These are phyloP conservation scores for Epichloe typhina DNA, from an alignment of 2,329 filamentous ascomycete genomes.

Conservation along the genomic window DNA sequence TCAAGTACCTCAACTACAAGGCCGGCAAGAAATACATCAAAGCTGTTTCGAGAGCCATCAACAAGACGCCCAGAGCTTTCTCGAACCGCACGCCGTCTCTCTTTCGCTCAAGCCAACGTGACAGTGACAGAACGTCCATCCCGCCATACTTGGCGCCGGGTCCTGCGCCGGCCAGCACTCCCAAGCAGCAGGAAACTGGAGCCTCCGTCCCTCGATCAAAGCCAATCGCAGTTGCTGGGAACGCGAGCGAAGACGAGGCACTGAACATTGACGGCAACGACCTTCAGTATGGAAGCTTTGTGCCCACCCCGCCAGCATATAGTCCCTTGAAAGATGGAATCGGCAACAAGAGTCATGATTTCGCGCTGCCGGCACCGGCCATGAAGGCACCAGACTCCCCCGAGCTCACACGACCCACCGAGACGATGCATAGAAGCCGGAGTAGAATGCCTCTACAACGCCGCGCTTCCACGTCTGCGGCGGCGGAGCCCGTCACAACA, in stretches of 20 bases:
- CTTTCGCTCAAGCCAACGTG: constrained; percentile 12
- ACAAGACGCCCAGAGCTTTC: constrained; percentile 36
- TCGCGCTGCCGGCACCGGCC: constrained; percentile 42
- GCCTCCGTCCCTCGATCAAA: neutral
- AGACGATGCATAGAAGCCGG: constrained; percentile 8
- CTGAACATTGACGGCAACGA: constrained; percentile 20
- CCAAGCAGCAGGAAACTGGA: neutral
- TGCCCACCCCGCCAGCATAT: constrained; percentile 25
- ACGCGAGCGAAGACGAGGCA: constrained; percentile 1
- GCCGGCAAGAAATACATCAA: constrained; percentile 91
- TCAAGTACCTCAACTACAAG: constrained; percentile 93
- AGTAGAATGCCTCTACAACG: constrained; percentile 19
- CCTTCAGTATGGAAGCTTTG: constrained; percentile 41
- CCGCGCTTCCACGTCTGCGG: constrained; percentile 24
- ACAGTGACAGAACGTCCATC: neutral
- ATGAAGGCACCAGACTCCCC: constrained; percentile 25
- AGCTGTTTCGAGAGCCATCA: constrained; percentile 59
- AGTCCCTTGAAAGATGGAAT: constrained; percentile 9
- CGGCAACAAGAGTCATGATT: constrained; percentile 19
- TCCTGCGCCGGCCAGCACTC: neutral
- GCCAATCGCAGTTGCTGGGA: neutral
- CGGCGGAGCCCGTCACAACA: constrained; percentile 12
- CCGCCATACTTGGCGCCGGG: neutral
- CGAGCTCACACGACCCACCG: constrained; percentile 11
- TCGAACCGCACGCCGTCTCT: constrained; percentile 20